phyloP scores from a whole-genome alignment of 2,329 filamentous ascomycete species.

The Trichoderma cornu-damae region DNA sequence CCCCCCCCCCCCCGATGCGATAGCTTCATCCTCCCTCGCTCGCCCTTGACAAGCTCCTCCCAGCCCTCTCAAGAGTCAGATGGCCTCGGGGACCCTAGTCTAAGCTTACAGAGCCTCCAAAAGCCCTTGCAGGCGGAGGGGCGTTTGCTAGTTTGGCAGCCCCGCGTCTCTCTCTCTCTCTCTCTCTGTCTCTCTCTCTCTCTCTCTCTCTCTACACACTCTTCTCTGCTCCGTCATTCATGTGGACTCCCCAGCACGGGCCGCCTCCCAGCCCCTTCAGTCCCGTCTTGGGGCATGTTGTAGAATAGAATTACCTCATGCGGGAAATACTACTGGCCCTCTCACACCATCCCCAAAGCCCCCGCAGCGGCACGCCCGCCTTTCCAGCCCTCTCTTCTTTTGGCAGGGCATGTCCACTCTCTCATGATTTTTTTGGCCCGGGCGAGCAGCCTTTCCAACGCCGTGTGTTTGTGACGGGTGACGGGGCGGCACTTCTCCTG shows the following conservation, averaged over 20 bases:
- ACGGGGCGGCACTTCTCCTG: constrained; percentile 14
- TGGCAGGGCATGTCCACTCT: background rate
- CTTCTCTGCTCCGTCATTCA: too few species aligned
- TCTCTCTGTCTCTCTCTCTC: background rate
- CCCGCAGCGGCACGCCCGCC: background rate
- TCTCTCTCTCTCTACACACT: too few species aligned
- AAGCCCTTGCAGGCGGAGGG: background rate
- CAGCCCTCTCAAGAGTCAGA: background rate
- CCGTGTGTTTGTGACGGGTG: constrained; percentile 1
- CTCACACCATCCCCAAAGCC: background rate
- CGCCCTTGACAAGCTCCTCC: background rate
- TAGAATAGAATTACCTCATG: background rate
- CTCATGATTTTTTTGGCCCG: constrained; percentile 7
- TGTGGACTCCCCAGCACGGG: background rate
- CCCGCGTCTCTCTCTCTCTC: background rate
- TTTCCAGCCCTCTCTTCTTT: background rate
- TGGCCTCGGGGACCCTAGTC: constrained; percentile 1
- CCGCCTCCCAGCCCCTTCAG: constrained; percentile 1
- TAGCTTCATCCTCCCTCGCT: background rate
- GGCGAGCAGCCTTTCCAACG: background rate
- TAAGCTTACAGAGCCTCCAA: background rate
- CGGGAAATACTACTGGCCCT: background rate
- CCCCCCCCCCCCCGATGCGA: too few species aligned
- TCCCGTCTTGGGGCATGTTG: too few species aligned
- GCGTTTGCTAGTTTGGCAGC: background rate